phyloP scores from a whole-genome alignment of 2,329 filamentous ascomycete genomes.

The Metarhizium sp. region DNA sequence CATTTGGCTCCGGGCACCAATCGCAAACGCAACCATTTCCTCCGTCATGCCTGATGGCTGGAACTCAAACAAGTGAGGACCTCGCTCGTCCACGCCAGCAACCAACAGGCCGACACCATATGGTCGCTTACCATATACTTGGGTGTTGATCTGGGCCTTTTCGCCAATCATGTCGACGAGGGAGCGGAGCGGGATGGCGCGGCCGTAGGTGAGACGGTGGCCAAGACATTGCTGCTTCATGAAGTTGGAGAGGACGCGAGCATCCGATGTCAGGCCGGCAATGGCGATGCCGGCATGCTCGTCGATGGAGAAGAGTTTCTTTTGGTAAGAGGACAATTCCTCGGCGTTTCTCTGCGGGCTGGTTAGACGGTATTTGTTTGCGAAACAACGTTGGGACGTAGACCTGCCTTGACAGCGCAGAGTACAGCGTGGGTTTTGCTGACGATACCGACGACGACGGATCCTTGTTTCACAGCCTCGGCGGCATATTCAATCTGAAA shows the following conservation, averaged over 20 bases:
- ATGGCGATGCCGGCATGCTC: constrained; percentile 93
- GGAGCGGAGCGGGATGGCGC: constrained; percentile 79
- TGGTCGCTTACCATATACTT: constrained; percentile 91
- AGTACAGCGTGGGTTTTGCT: constrained; percentile 98
- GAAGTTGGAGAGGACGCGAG: constrained; percentile 98
- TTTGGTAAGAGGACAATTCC: constrained; percentile 98
- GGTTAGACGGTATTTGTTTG: not conserved
- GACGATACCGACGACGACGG: constrained; percentile 90
- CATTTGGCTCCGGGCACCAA: constrained; percentile 95
- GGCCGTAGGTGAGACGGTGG: constrained; percentile 91
- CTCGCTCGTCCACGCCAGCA: constrained; percentile 86
- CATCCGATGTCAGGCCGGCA: constrained; percentile 92
- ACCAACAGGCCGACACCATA: constrained; percentile 93
- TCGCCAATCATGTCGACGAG: constrained; percentile 90
- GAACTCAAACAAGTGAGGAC: constrained; percentile 96
- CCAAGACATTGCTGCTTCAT: constrained; percentile 99
- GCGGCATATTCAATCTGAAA: constrained; percentile 99
- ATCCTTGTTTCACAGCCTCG: constrained; percentile 98
- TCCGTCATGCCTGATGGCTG: constrained; percentile 93
- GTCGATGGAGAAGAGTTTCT: constrained; percentile 96
- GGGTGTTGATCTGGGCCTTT: constrained; percentile 95
- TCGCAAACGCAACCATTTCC: constrained; percentile 94
- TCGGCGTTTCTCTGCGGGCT: constrained; percentile 79
- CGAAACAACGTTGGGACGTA: not conserved
- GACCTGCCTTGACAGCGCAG: constrained; percentile 81